These are phyloP conservation scores for Blastobotrys ciferrii DNA, from an alignment of 1,139 yeast genomes.

Conservation along the genomic window DNA sequence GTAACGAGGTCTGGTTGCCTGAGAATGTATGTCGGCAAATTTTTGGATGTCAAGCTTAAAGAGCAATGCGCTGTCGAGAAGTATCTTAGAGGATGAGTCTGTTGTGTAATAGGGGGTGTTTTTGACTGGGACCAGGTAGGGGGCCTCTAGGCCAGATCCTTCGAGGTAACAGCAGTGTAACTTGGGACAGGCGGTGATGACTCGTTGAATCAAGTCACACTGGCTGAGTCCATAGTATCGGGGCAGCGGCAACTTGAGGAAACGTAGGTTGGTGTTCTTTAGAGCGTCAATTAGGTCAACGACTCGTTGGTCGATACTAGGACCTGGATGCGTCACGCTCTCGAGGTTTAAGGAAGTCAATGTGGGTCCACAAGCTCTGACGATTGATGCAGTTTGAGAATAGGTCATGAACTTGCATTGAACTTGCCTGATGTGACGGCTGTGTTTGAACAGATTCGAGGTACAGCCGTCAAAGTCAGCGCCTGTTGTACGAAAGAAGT, in stretches of 20 bases:
- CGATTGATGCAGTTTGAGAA: slow-evolving; percentile 4
- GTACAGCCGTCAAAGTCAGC: slow-evolving; percentile 1
- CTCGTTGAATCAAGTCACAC: background rate
- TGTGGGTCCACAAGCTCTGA: background rate
- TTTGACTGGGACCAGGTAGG: background rate
- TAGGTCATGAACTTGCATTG: slow-evolving; percentile 7
- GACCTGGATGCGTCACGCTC: slow-evolving; percentile 7
- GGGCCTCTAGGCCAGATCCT: background rate
- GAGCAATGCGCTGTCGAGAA: background rate
- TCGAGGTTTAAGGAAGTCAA: background rate
- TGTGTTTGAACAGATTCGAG: background rate
- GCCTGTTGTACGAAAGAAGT: background rate
- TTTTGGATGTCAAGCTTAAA: background rate
- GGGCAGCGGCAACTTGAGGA: slow-evolving; percentile 2
- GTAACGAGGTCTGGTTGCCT: background rate
- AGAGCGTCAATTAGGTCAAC: background rate
- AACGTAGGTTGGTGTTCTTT: background rate
- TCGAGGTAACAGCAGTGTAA: background rate
- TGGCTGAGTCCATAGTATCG: slow-evolving; percentile 1
- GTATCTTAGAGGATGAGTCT: background rate
- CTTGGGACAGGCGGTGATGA: background rate
- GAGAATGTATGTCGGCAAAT: background rate
- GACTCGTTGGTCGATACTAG: background rate
- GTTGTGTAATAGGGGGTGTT: background rate
- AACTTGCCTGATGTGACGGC: slow-evolving; percentile 1